Conservation (phyloP, 768 basidiomycete genomes). For the Serendipita sp. region DNA sequence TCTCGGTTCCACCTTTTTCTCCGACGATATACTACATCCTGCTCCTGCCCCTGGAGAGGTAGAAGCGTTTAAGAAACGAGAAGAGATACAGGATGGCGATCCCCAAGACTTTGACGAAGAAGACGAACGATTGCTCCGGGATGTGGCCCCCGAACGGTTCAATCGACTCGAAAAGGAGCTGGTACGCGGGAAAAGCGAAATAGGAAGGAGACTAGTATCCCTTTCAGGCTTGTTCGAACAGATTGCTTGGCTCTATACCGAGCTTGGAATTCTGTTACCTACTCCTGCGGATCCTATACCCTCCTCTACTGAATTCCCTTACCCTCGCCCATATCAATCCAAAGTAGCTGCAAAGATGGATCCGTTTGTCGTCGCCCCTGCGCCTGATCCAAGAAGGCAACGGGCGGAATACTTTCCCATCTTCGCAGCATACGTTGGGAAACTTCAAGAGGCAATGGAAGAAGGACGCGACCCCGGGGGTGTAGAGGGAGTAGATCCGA, state of each 20-base stretch:
- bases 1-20: conserved; percentile 43
- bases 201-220: conserved; percentile 53
- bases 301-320: conserved; percentile 16
- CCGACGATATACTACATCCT: conserved; percentile 38
- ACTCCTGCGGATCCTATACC: conserved; percentile 22
- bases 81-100: not conserved
- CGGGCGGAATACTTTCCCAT: conserved; percentile 35
- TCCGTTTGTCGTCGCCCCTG: conserved; percentile 11
- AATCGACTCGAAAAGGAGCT: conserved; percentile 70
- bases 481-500: conserved; percentile 67
- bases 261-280: conserved; percentile 60
- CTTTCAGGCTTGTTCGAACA: conserved; percentile 51
- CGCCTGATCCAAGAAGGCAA: conserved; percentile 1
- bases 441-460: conserved; percentile 38
- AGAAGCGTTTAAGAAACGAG: conserved; percentile 15
- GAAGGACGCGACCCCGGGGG: conserved; percentile 33
- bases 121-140: conserved; percentile 31
- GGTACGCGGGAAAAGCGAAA: conserved; percentile 71
- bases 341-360: not conserved
- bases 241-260: conserved; percentile 67
- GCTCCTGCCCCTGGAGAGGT: conserved; percentile 28
- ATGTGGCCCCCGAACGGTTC: conserved; percentile 71
- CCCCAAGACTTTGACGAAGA: conserved; percentile 12
- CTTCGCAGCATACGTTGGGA: conserved; percentile 46
- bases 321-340: conserved; percentile 6